Evolutionary conservation across 345 rosid genomes (phyloP).

Genomic region (Dimocarpus longan): DNA sequence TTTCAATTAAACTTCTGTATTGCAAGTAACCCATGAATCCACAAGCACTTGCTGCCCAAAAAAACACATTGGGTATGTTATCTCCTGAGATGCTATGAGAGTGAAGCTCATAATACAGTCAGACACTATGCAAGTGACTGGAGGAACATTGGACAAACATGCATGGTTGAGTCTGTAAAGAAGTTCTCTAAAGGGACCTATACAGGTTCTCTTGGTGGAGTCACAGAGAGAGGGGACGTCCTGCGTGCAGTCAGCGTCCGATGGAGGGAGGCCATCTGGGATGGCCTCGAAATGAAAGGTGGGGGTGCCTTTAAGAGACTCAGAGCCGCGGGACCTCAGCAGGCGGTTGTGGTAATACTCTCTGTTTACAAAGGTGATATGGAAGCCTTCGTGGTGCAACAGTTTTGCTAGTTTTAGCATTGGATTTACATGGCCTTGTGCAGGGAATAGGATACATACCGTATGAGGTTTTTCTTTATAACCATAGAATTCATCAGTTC

Average conservation of each 20-base stretch:
- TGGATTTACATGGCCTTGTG: conserved; percentile 55
- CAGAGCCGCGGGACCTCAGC: conserved; percentile 28
- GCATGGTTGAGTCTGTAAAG: conserved; percentile 24
- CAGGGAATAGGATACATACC: conserved; percentile 44
- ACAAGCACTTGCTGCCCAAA: background rate
- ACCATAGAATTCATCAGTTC: background rate
- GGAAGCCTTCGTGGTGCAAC: conserved; percentile 39
- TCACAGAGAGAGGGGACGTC: conserved; percentile 33
- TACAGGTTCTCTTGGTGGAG: conserved; percentile 25
- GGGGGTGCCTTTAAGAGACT: conserved; percentile 30
- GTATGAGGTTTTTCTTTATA: conserved; percentile 26
- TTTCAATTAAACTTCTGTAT: background rate
- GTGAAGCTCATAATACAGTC: background rate
- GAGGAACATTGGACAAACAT: background rate
- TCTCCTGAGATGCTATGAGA: background rate
- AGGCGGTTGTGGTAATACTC: conserved; percentile 39
- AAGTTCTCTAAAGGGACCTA: conserved; percentile 30
- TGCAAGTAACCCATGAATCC: background rate
- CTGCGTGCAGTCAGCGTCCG: conserved; percentile 28
- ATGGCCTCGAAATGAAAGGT: conserved; percentile 38
- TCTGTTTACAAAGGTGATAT: conserved; percentile 48
- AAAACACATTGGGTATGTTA: background rate
- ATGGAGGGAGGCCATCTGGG: conserved; percentile 41
- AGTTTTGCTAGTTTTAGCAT: conserved; percentile 46
- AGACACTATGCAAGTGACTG: background rate